These are phyloP conservation scores for Chimonanthus praecox DNA, from an alignment of 164 flowering plant genomes.

Conservation along the genomic window DNA sequence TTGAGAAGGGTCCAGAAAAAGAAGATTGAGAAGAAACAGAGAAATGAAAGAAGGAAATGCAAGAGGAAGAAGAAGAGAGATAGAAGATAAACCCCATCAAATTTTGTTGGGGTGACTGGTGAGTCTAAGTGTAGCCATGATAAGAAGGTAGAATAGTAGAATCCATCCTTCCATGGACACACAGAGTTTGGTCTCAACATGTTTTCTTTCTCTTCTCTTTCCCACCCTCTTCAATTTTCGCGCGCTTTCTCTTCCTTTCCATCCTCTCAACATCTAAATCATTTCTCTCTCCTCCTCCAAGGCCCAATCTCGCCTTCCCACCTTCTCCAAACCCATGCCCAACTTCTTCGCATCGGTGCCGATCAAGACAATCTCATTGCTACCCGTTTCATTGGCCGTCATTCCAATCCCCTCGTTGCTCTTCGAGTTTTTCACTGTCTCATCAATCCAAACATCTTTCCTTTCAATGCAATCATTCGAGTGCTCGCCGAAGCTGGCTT, in stretches of 20 bases:
- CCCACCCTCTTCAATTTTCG: neutral
- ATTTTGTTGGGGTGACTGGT: too few relatives aligned
- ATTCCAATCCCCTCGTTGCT: conserved; percentile 31
- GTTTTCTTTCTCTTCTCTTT: neutral
- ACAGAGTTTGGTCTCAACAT: too few relatives aligned
- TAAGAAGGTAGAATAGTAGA: too few relatives aligned
- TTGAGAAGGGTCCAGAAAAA: too few relatives aligned
- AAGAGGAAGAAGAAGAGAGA: too few relatives aligned
- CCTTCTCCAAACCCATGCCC: conserved; percentile 64
- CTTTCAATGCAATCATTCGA: conserved; percentile 55
- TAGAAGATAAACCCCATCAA: too few relatives aligned
- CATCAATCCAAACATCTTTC: conserved; percentile 46
- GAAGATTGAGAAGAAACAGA: too few relatives aligned
- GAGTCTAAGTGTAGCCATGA: too few relatives aligned
- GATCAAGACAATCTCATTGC: conserved; percentile 56
- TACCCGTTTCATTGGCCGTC: conserved; percentile 62
- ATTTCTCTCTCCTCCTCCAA: conserved; percentile 39
- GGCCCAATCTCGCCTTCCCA: conserved; percentile 34
- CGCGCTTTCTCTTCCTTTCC: neutral
- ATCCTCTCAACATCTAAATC: neutral
- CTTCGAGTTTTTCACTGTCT: conserved; percentile 38
- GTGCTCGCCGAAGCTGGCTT: conserved; percentile 35
- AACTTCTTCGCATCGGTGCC: conserved; percentile 21
- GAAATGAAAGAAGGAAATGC: too few relatives aligned
- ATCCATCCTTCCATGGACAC: too few relatives aligned